Percentiles rank a stretch among this genome's conserved stretches.
Evolutionary conservation across 2,329 filamentous ascomycete genomes (phyloP).

Genomic region (Penicillium capsulatum): DNA sequence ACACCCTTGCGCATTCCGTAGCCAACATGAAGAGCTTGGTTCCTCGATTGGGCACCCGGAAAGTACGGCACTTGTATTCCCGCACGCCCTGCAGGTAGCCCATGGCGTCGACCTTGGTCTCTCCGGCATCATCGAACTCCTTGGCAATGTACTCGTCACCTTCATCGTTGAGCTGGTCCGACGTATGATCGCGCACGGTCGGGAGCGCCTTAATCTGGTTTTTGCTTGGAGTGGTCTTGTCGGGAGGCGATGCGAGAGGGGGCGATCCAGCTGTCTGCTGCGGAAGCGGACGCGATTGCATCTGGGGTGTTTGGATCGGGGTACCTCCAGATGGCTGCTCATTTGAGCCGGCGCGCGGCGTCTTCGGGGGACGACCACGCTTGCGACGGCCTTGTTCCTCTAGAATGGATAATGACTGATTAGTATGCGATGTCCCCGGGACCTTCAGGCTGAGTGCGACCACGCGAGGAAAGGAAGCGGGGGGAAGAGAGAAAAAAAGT

Average conservation of each 20-base stretch:
- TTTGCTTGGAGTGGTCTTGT: constrained; percentile 70
- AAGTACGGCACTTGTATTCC: constrained; percentile 89
- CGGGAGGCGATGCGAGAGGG: constrained; percentile 59
- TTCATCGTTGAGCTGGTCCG: constrained; percentile 82
- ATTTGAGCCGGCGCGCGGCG: constrained; percentile 36
- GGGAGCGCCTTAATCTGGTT: constrained; percentile 90
- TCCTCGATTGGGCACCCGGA: constrained; percentile 82
- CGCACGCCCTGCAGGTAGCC: constrained; percentile 77
- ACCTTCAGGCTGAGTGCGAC: constrained; percentile 28
- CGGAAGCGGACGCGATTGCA: constrained; percentile 37
- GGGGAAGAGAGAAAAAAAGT: constrained; percentile 23
- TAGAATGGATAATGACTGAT: constrained; percentile 16
- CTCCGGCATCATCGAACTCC: constrained; percentile 86
- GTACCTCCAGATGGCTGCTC: constrained; percentile 32
- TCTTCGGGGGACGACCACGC: constrained; percentile 49
- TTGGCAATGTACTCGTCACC: constrained; percentile 93
- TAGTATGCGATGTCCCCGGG: constrained; percentile 13
- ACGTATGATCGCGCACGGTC: constrained; percentile 94
- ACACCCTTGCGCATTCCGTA: constrained; percentile 89
- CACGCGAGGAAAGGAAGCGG: constrained; percentile 24
- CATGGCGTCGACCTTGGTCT: constrained; percentile 84
- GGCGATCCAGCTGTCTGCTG: constrained; percentile 45
- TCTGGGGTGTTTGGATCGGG: constrained; percentile 39
- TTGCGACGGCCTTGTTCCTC: constrained; percentile 47
- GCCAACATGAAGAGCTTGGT: constrained; percentile 98